Base-by-base conservation (phyloP, 768 basidiomycete genomes). In the Lyophyllum atratum region DNA sequence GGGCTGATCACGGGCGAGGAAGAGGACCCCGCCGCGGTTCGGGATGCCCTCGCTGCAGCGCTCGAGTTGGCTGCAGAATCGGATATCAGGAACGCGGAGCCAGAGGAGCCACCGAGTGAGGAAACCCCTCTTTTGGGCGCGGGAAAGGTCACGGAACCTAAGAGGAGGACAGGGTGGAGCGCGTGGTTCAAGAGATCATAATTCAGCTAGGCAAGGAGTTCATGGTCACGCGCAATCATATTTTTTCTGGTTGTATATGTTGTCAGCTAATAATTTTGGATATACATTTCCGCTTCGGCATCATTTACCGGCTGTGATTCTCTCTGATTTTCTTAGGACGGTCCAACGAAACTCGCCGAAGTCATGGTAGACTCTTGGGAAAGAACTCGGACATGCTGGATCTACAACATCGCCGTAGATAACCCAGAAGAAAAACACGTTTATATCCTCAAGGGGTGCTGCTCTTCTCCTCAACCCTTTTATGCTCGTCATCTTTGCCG, bases 281-380 rank as follows among this genome's bases (percentile, higher is more conserved):
- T 31, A 31, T 6, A 31, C 6, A 31, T 11, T 31, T 5, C 11
- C 29, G 29, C 11, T 31, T n/a, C n/a, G n/a, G n/a, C n/a, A n/a
- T n/a, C n/a, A n/a, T n/a, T n/a, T n/a, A n/a, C n/a, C n/a, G n/a
- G n/a, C n/a, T n/a, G n/a, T n/a, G n/a, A n/a, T n/a, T n/a, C n/a
- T n/a, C n/a, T n/a, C n/a, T n/a, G n/a, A n/a, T n/a, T n/a, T n/a
- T n/a, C n/a, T n/a, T n/a, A n/a, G n/a, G n/a, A n/a, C n/a, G n/a
- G n/a, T n/a, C n/a, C n/a, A n/a, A n/a, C n/a, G 95, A 84, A 80
- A 66, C 75, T 95, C 55, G 97, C 98, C 69, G 93, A 95, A n/a
- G n/a, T n/a, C n/a, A n/a, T n/a, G n/a, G 62, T 71, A 84, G 11
- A 80, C 86, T 4, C 66, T 85, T 50, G 71, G n/a, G 0, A 85